phyloP scores from a whole-genome alignment of 129 eudicot genomes.

The Arctium lappa region DNA sequence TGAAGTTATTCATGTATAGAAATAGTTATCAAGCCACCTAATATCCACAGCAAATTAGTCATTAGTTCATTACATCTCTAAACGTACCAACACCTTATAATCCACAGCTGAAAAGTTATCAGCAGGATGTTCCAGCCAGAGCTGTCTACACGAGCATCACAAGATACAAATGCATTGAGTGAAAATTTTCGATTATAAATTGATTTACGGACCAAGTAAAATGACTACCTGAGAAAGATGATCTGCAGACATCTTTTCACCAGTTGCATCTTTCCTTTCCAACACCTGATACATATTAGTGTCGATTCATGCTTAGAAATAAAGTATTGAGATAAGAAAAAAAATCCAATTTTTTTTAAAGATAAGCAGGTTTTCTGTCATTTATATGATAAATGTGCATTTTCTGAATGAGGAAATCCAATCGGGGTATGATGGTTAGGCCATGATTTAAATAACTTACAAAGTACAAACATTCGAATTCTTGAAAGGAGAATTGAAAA shows the following conservation, averaged over 20 bases:
- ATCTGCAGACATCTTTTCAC: slow-evolving; percentile 56
- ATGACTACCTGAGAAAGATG: slow-evolving; percentile 63
- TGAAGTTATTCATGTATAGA: slow-evolving; percentile 3
- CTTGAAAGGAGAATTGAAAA: not conserved
- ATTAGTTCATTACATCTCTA: slow-evolving; percentile 7
- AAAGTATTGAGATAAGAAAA: not conserved
- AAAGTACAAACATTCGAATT: not conserved
- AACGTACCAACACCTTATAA: slow-evolving; percentile 23
- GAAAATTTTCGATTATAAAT: not conserved
- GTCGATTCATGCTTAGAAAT: not conserved
- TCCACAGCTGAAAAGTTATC: slow-evolving; percentile 34
- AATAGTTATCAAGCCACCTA: slow-evolving; percentile 5
- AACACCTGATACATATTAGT: slow-evolving; percentile 45
- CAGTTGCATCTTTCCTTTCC: slow-evolving; percentile 50
- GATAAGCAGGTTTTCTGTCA: not conserved
- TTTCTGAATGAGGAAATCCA: not conserved
- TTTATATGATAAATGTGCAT: not conserved
- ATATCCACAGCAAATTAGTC: slow-evolving; percentile 7
- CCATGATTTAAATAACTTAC: not conserved
- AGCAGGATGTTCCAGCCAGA: slow-evolving; percentile 31
- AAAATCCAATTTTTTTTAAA: not conserved
- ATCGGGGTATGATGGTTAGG: not conserved
- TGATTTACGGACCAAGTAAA: not conserved
- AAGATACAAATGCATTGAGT: slow-evolving; percentile 21
- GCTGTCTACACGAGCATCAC: slow-evolving; percentile 29